Conservation (phyloP, 768 basidiomycete species). For the Paxillus rubicundulus region DNA sequence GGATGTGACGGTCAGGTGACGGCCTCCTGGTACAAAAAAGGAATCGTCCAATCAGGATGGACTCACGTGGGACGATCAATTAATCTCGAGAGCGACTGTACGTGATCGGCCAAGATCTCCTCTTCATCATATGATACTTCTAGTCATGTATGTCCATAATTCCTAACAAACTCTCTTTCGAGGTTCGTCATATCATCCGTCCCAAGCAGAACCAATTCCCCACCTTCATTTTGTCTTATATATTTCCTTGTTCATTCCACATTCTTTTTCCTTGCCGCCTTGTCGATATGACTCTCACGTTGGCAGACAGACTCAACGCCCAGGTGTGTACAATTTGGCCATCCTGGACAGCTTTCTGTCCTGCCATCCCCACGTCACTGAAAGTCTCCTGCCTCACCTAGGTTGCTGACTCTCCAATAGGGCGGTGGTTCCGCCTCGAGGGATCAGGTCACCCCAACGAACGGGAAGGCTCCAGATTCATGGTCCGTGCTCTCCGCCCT, state of each 20-base stretch:
- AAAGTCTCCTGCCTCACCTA: constrained; percentile 8
- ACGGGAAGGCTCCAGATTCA: constrained; percentile 62
- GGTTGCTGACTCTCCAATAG: constrained; percentile 43
- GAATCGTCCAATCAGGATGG: background rate
- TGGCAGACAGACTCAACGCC: constrained; percentile 42
- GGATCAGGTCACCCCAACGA: constrained; percentile 65
- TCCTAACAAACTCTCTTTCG: background rate
- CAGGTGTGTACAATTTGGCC: constrained; percentile 24
- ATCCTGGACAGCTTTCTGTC: background rate
- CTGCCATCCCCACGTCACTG: background rate
- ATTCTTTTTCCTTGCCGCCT: constrained; percentile 16
- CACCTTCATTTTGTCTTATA: constrained; percentile 24
- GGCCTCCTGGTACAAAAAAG: too few relatives aligned
- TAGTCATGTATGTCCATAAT: background rate
- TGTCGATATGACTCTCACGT: constrained; percentile 36
- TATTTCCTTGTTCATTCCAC: constrained; percentile 12
- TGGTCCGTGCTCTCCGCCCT: constrained; percentile 33
- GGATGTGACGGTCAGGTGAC: too few relatives aligned
- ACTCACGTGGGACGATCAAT: constrained; percentile 2
- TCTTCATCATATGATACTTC: too few relatives aligned
- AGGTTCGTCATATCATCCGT: background rate
- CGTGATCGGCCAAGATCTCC: too few relatives aligned
- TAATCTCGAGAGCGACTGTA: background rate
- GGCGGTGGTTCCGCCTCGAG: constrained; percentile 72
- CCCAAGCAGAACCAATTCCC: background rate